Percentiles rank a stretch among this genome's conserved stretches.
phyloP scores from a whole-genome alignment of 495 filamentous ascomycete species.

The Baudoinia panamericana region DNA sequence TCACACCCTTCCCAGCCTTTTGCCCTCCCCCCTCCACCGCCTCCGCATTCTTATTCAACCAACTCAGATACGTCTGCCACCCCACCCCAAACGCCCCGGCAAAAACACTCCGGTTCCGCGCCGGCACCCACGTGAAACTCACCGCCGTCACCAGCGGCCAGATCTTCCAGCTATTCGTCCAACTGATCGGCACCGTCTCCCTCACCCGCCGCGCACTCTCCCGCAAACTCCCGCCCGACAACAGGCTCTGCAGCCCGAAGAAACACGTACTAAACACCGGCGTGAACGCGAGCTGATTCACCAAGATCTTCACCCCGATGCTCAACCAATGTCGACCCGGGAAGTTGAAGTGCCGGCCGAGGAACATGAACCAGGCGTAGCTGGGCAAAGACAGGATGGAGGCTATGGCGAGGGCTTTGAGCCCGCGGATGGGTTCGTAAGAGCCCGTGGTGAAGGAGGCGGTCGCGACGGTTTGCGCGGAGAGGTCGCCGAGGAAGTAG shows the following conservation, averaged over 20 bases:
- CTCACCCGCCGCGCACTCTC: slow-evolving; percentile 58
- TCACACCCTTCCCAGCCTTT: not conserved
- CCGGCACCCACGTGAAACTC: slow-evolving; percentile 68
- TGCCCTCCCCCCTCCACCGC: slow-evolving; percentile 32
- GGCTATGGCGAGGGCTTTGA: slow-evolving; percentile 61
- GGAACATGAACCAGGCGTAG: slow-evolving; percentile 77
- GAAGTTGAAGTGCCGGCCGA: slow-evolving; percentile 71
- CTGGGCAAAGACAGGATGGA: slow-evolving; percentile 56
- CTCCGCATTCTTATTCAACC: slow-evolving; percentile 64
- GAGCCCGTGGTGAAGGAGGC: slow-evolving; percentile 4
- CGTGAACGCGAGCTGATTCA: slow-evolving; percentile 75
- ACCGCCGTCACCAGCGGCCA: slow-evolving; percentile 86
- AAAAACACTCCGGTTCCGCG: slow-evolving; percentile 69
- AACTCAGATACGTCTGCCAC: slow-evolving; percentile 84
- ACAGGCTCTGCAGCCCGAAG: slow-evolving; percentile 69
- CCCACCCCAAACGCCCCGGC: slow-evolving; percentile 64
- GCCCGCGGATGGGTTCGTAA: slow-evolving; percentile 59
- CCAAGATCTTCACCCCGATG: slow-evolving; percentile 57
- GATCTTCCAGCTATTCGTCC: slow-evolving; percentile 68
- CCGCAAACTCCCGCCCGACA: slow-evolving; percentile 41
- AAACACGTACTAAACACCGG: slow-evolving; percentile 86
- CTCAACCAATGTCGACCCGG: slow-evolving; percentile 54
- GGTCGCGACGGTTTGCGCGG: slow-evolving; percentile 44
- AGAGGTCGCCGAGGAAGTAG: slow-evolving; percentile 67
- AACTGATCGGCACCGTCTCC: slow-evolving; percentile 62